Evolutionary conservation across 306 rosid species (phyloP).

Genomic region (Fragaria ananassa): DNA sequence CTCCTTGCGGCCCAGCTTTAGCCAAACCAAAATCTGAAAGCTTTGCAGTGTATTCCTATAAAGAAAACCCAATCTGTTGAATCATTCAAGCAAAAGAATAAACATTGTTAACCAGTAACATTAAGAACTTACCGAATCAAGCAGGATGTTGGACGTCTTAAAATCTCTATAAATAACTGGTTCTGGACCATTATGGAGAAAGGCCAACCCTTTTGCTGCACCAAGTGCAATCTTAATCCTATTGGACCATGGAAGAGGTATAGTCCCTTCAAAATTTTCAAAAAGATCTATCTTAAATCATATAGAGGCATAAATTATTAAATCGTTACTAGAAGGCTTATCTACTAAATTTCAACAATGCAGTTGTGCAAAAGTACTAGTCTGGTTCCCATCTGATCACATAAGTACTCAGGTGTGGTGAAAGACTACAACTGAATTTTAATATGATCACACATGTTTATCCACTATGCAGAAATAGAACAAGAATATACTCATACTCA

Average conservation of each 20-base stretch:
- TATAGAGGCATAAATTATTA: constrained; percentile 3
- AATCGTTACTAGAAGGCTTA: not conserved
- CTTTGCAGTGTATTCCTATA: constrained; percentile 89
- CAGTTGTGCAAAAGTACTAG: not conserved
- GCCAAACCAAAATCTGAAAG: constrained; percentile 99
- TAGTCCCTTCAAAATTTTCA: constrained; percentile 66
- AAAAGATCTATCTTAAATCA: constrained; percentile 30
- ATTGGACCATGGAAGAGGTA: constrained; percentile 94
- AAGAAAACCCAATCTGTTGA: constrained; percentile 16
- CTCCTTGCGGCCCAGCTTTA: constrained; percentile 97
- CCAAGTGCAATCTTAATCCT: constrained; percentile 91
- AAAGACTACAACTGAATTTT: not conserved
- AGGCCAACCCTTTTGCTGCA: constrained; percentile 95
- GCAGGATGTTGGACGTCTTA: constrained; percentile 94
- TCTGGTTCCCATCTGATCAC: not conserved
- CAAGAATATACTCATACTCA: constrained; percentile 38
- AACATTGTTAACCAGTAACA: not conserved
- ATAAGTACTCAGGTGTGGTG: not conserved
- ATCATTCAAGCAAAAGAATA: not conserved
- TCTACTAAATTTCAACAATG: constrained; percentile 5
- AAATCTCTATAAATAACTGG: constrained; percentile 96
- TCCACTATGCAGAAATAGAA: not conserved
- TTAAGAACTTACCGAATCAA: constrained; percentile 69
- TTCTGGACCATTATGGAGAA: constrained; percentile 90
- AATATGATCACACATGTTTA: not conserved